Percentiles rank a stretch among this genome's conserved stretches.
Evolutionary conservation across 768 basidiomycete genomes (phyloP).

Genomic region (Kwoniella bestiolae): DNA sequence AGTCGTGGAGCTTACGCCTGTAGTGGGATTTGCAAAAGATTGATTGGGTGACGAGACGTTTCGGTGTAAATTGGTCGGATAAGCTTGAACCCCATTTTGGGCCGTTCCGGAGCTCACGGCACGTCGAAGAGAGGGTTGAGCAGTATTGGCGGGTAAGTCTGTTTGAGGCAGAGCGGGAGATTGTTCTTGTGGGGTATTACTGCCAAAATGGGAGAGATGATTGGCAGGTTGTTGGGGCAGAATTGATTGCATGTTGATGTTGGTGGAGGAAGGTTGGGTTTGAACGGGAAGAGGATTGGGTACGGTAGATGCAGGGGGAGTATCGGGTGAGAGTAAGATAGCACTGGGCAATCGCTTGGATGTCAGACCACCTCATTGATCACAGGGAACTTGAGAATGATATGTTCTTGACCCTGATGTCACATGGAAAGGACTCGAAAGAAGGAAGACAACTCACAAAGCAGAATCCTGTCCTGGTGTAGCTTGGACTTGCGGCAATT

Average conservation of each 20-base stretch:
- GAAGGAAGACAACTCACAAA: neutral
- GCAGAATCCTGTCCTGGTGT: neutral
- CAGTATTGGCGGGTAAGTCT: neutral
- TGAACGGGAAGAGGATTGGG: neutral
- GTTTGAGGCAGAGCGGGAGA: neutral
- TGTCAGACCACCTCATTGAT: neutral
- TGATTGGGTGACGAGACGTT: neutral
- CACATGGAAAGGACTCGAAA: too few relatives aligned
- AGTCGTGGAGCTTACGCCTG: too few relatives aligned
- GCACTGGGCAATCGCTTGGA: neutral
- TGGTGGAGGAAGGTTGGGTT: neutral
- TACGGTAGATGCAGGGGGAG: neutral
- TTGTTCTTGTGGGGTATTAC: neutral
- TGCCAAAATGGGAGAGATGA: neutral
- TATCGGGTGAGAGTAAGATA: constrained; percentile 15
- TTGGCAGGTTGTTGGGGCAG: neutral
- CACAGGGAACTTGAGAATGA: neutral
- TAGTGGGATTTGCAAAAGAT: too few relatives aligned
- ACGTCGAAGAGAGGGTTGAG: neutral
- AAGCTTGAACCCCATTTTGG: neutral
- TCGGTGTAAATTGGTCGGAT: neutral
- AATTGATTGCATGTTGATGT: neutral
- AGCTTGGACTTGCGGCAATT: neutral
- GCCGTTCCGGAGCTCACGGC: neutral
- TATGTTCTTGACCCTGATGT: too few relatives aligned